A percentile compares a stretch with the other conserved stretches of the same genome.
phyloP scores from a whole-genome alignment of 2,329 filamentous ascomycete genomes.

The Exophiala xenobiotica region DNA sequence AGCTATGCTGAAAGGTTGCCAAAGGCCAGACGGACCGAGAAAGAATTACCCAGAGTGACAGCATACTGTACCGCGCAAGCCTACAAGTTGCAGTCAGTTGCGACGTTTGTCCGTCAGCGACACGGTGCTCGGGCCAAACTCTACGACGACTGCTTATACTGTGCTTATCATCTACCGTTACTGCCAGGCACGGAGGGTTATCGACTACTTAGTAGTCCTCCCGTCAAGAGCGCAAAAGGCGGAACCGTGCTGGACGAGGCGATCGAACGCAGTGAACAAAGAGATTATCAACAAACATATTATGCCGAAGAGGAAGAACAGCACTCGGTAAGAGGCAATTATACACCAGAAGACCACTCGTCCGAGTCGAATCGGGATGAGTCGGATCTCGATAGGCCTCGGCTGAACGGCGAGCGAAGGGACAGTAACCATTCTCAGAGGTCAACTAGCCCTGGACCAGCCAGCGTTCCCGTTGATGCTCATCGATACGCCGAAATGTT shows the following conservation, averaged over 20 bases:
- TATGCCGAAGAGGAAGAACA: constrained; percentile 67
- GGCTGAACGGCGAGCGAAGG: constrained; percentile 34
- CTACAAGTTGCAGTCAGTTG: constrained; percentile 85
- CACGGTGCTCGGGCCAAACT: constrained; percentile 92
- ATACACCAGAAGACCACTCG: constrained; percentile 35
- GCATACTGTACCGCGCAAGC: constrained; percentile 95
- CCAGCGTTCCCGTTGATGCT: constrained; percentile 63
- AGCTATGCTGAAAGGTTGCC: constrained; percentile 92
- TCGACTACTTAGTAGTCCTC: constrained; percentile 82
- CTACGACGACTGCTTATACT: constrained; percentile 96
- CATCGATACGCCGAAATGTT: constrained; percentile 92
- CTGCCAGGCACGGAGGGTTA: constrained; percentile 84
- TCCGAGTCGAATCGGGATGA: constrained; percentile 28
- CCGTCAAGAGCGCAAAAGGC: constrained; percentile 87
- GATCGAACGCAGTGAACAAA: constrained; percentile 87
- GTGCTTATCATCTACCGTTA: constrained; percentile 88
- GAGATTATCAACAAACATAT: constrained; percentile 89
- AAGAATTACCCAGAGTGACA: constrained; percentile 77
- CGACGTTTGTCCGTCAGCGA: constrained; percentile 80
- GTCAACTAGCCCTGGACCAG: constrained; percentile 45
- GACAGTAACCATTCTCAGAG: constrained; percentile 35
- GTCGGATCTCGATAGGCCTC: constrained; percentile 31
- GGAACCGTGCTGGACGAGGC: constrained; percentile 92
- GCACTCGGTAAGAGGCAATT: constrained; percentile 44
- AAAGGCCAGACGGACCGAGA: constrained; percentile 82